Evolutionary conservation across 768 basidiomycete species (phyloP), one percentile per base, ranked within the genome.

Genomic region (Suillus sp.): DNA sequence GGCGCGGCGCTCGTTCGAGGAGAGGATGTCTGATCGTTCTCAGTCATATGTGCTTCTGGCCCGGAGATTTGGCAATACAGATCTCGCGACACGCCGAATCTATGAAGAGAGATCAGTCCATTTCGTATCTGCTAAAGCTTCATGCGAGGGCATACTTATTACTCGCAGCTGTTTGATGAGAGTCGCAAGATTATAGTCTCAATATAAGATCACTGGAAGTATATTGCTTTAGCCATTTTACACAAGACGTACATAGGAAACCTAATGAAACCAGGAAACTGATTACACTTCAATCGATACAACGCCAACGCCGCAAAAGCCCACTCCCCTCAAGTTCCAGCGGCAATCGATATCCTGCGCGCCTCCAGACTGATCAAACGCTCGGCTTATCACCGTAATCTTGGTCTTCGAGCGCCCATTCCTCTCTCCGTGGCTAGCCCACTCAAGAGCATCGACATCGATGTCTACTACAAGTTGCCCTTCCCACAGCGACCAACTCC

Each of bases 401-500:
- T 56, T 64, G 22, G 42, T 20, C 57, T 67, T 70, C 37, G 42
- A 43, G 30, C 58, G 60, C 20, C 64, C 68, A 13, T 48, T 56
- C 11, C 67, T 67, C 54, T 69, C 66, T 4, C 67, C 70, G 6
- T 27, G 38, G 25, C 16, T 20, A 42, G 40, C 56, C 4, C 18
- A 30, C 22, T 57, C 56, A 7, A 57, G 38, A 5, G 71, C 69
- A 51, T 68, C 69, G 32, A 68, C 67, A 57, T 70, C 72, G 62
- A 63, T 35, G 59, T 64, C 22, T 45, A 77, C 72, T 8, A 75
- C 71, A 16, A 91, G 14, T 55, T 79, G 76, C 3, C 71, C 78
- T 68, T 89, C 85, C 90, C 90, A 91, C 25, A 90, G 70, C 5
- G 86, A 83, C 90, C 90, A 92, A 68, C 89, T 89, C 88, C 89